Base-by-base conservation (phyloP, 2,329 filamentous ascomycete species). In the Penicillium sumatraense region DNA sequence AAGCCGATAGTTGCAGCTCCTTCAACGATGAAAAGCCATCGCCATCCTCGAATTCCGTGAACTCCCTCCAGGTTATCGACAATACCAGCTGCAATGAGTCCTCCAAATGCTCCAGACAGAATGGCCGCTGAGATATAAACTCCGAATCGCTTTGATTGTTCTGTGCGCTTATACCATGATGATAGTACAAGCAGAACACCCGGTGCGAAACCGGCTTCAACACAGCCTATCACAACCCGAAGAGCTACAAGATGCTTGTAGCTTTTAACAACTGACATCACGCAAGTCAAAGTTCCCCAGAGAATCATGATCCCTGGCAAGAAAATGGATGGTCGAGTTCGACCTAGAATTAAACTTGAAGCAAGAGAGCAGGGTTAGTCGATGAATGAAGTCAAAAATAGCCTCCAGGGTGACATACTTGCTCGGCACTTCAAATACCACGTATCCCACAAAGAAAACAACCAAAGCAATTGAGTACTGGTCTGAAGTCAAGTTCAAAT, bases 61-160 rank as follows among this genome's bases (percentile, higher is more conserved):
- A 66, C 68, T 1, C 75, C 77, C 11, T 82, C 79, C 55, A 83
- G 71, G 8, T 76, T 72, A 9, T 77, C 74, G 3, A 79, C 75
- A 16, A 83, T 79, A 4, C 76, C 80, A 2, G 79, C 80, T 26
- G 79, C 80, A 6, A 83, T 66, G 1, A 83, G 65, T 3, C 80
- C 80, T 1, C 80, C 80, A 56, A 84, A 84, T 2, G 81, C 82
- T n/a, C 81, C 81, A 0, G 76, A 82, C 2, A 83, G 72, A 2
- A 85, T 80, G 0, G 82, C 82, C 1, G 81, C 82, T n/a, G 83
- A 81, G 57, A 85, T 82, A 60, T 84, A 86, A 1, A 86, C 68
- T 7, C 78, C 81, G 41, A 84, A 83, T 2, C 84, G 78, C 48
- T 83, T 83, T 0, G 81, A 80, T 38, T 86, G 78, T 61, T 87